Evolutionary conservation across 2,329 filamentous ascomycete genomes (phyloP).

Genomic region (Penicillium concentricum): DNA sequence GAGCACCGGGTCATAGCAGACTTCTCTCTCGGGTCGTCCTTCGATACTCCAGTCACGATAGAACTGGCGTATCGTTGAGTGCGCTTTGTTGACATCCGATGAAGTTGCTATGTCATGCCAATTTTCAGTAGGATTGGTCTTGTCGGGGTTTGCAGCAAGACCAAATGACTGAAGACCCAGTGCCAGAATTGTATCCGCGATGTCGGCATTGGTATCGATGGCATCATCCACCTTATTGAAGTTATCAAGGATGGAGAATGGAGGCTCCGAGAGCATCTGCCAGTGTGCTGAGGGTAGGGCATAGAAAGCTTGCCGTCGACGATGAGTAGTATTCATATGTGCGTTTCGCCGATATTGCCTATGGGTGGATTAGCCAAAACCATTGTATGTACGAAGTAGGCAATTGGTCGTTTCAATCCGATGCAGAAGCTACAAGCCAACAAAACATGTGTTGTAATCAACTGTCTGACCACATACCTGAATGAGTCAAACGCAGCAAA

Average conservation of each 20-base stretch:
- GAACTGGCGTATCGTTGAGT: constrained; percentile 88
- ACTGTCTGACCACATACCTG: constrained; percentile 58
- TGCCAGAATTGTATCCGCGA: constrained; percentile 76
- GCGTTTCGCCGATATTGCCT: constrained; percentile 83
- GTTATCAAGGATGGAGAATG: constrained; percentile 78
- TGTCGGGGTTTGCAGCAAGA: constrained; percentile 41
- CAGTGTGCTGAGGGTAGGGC: constrained; percentile 81
- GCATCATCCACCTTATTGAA: constrained; percentile 79
- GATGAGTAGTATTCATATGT: constrained; percentile 87
- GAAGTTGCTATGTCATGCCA: constrained; percentile 72
- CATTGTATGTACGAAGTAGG: not conserved
- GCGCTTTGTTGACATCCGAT: constrained; percentile 81
- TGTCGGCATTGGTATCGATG: constrained; percentile 81
- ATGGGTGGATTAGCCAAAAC: constrained; percentile 6
- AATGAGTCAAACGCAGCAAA: constrained; percentile 86
- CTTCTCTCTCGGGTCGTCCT: constrained; percentile 70
- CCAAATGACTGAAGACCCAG: constrained; percentile 67
- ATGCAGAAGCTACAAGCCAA: not conserved
- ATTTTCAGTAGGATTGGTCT: constrained; percentile 49
- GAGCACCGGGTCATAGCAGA: constrained; percentile 74
- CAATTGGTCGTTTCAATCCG: not conserved
- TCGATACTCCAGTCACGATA: constrained; percentile 91
- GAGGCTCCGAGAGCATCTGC: constrained; percentile 74
- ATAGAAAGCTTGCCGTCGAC: constrained; percentile 89
- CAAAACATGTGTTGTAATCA: not conserved